Evolutionary conservation across 2,329 filamentous ascomycete genomes (phyloP).

Genomic region (Penicillium sp.): DNA sequence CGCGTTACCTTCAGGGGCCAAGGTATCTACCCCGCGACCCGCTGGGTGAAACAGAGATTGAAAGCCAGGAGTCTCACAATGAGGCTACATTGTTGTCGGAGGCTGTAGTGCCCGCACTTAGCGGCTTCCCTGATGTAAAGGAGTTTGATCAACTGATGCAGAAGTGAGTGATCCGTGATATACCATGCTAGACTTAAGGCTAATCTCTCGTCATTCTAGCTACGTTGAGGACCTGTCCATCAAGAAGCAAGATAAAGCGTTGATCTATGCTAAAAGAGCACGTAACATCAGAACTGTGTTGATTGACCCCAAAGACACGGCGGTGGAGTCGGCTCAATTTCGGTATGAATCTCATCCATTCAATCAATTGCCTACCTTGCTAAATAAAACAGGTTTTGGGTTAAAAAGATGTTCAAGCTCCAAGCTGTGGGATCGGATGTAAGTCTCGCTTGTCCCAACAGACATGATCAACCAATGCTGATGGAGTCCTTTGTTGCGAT

Average conservation of each 20-base stretch:
- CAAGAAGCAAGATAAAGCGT: conserved; percentile 53
- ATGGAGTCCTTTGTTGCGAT: background rate
- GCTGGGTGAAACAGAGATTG: conserved; percentile 39
- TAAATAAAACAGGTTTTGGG: conserved; percentile 46
- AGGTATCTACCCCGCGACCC: conserved; percentile 38
- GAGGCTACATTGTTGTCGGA: conserved; percentile 46
- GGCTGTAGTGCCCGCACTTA: conserved; percentile 42
- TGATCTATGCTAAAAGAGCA: conserved; percentile 49
- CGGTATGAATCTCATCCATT: conserved; percentile 33
- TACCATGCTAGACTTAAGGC: background rate
- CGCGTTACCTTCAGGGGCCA: conserved; percentile 33
- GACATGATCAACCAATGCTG: background rate
- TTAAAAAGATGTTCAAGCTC: conserved; percentile 54
- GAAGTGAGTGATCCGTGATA: conserved; percentile 32
- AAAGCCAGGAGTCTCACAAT: conserved; percentile 46
- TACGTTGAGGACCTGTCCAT: conserved; percentile 51
- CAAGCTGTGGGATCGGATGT: conserved; percentile 43
- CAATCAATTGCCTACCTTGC: background rate
- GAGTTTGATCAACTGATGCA: conserved; percentile 49
- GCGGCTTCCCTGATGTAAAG: conserved; percentile 47
- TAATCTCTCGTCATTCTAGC: conserved; percentile 26
- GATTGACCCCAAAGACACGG: conserved; percentile 50
- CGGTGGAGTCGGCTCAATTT: conserved; percentile 52
- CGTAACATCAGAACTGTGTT: conserved; percentile 49
- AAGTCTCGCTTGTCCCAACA: conserved; percentile 16